A percentile compares a stretch with the other conserved stretches of the same genome.
Evolutionary conservation across 2,329 filamentous ascomycete genomes (phyloP).

Genomic region (Penicillium sp.): DNA sequence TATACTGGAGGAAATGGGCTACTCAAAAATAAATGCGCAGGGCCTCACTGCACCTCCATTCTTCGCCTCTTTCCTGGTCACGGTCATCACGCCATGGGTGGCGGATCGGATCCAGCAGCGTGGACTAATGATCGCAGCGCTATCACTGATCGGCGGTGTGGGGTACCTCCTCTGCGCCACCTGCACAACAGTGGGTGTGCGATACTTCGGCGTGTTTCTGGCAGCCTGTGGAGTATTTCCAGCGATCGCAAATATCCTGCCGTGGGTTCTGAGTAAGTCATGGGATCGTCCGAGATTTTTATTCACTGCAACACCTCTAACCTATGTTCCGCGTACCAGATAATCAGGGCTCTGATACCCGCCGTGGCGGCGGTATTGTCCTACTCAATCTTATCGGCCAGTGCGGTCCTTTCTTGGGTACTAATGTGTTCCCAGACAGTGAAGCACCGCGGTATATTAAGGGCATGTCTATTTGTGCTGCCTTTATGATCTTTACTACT

Average conservation of each 20-base stretch:
- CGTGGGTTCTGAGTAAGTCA: constrained; percentile 59
- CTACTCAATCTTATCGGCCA: constrained; percentile 69
- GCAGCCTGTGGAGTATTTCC: constrained; percentile 65
- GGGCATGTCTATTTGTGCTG: constrained; percentile 61
- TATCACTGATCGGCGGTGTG: constrained; percentile 58
- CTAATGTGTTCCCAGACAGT: constrained; percentile 58
- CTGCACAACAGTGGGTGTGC: constrained; percentile 49
- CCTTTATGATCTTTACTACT: constrained; percentile 61
- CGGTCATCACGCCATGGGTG: constrained; percentile 60
- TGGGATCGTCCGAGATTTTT: not conserved
- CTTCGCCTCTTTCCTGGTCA: constrained; percentile 64
- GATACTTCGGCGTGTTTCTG: constrained; percentile 55
- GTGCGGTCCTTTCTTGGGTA: constrained; percentile 63
- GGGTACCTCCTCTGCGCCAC: constrained; percentile 67
- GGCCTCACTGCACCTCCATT: constrained; percentile 71
- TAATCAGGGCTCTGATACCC: constrained; percentile 68
- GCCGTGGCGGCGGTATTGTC: constrained; percentile 64
- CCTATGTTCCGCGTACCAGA: constrained; percentile 40
- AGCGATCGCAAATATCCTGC: constrained; percentile 68
- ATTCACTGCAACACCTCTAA: not conserved
- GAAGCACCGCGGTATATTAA: constrained; percentile 52
- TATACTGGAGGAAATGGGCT: constrained; percentile 67
- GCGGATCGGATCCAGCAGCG: constrained; percentile 67
- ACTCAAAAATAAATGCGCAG: constrained; percentile 65
- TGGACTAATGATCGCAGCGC: constrained; percentile 57